Evolutionary conservation across 768 basidiomycete genomes (phyloP).

Genomic region (Hypsizygus marmoreus): DNA sequence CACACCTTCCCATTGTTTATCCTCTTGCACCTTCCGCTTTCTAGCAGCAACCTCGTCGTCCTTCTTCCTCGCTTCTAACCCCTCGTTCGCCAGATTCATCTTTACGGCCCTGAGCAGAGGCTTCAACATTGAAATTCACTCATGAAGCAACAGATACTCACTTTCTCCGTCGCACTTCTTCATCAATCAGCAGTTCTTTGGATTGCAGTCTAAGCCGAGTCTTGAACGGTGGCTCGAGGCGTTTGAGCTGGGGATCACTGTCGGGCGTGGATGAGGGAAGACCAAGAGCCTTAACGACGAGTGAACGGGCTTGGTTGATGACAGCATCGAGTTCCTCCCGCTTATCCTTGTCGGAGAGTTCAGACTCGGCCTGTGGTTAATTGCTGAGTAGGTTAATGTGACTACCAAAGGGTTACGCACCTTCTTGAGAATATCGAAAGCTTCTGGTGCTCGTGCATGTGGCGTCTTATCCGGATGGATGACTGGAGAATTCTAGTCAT

Average conservation of each 20-base stretch:
- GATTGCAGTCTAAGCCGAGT: conserved; percentile 67
- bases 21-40: conserved; percentile 90
- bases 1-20: conserved; percentile 87
- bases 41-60: conserved; percentile 77
- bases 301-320: conserved; percentile 71
- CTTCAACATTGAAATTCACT: conserved; percentile 6
- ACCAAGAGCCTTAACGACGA: conserved; percentile 62
- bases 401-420: conserved; percentile 35
- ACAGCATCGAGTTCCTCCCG: conserved; percentile 82
- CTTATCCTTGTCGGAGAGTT: conserved; percentile 76
- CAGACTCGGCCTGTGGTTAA: conserved; percentile 70
- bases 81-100: conserved; percentile 90
- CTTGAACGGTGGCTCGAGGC: conserved; percentile 65
- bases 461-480: conserved; percentile 99
- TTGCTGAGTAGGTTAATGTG: neutral
- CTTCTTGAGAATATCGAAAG: conserved; percentile 94
- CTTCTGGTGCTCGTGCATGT: conserved; percentile 86
- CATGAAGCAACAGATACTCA: conserved; percentile 35
- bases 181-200: conserved; percentile 87
- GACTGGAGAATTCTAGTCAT: conserved; percentile 47
- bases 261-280: conserved; percentile 63
- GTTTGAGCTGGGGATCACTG: conserved; percentile 58
- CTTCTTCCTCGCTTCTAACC: conserved; percentile 89
- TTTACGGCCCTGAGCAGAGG: conserved; percentile 68
- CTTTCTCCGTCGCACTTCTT: conserved; percentile 85